Evolutionary conservation across 306 rosid species (phyloP).

Genomic region (Aeschynomene evenia): DNA sequence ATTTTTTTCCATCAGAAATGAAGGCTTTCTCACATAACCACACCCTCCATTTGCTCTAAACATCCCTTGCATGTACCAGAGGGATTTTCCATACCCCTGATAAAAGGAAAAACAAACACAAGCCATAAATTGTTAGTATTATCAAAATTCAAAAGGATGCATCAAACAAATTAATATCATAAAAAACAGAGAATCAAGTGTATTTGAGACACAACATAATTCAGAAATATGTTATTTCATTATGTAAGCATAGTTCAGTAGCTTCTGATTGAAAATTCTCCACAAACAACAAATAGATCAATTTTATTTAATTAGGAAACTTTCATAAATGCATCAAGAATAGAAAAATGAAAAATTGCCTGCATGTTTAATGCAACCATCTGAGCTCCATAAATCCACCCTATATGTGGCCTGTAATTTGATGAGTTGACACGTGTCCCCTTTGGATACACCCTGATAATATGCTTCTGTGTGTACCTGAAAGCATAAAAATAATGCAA

Average conservation of each 20-base stretch:
- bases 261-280: background rate
- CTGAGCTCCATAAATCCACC: slow-evolving; percentile 95
- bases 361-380: slow-evolving; percentile 98
- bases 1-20: slow-evolving; percentile 49
- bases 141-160: too few relatives aligned
- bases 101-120: slow-evolving; percentile 12
- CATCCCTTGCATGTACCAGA: slow-evolving; percentile 90
- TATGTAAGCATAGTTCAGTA: background rate
- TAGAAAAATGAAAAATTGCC: slow-evolving; percentile 40
- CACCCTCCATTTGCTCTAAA: slow-evolving; percentile 87
- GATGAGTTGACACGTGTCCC: slow-evolving; percentile 80
- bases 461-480: slow-evolving; percentile 79
- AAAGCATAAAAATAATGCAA: slow-evolving; percentile 29
- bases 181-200: background rate
- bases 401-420: slow-evolving; percentile 79
- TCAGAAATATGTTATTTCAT: background rate
- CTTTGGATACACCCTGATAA: slow-evolving; percentile 82
- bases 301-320: background rate
- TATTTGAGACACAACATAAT: background rate
- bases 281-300: background rate
- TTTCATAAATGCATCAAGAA: background rate
- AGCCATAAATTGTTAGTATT: too few relatives aligned
- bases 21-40: slow-evolving; percentile 82
- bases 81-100: slow-evolving; percentile 78
- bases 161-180: background rate